A percentile compares a stretch with the other conserved stretches of the same genome.
Evolutionary conservation across 352 stramenopile species (phyloP).

Genomic region (Globisporangium echinulatum): DNA sequence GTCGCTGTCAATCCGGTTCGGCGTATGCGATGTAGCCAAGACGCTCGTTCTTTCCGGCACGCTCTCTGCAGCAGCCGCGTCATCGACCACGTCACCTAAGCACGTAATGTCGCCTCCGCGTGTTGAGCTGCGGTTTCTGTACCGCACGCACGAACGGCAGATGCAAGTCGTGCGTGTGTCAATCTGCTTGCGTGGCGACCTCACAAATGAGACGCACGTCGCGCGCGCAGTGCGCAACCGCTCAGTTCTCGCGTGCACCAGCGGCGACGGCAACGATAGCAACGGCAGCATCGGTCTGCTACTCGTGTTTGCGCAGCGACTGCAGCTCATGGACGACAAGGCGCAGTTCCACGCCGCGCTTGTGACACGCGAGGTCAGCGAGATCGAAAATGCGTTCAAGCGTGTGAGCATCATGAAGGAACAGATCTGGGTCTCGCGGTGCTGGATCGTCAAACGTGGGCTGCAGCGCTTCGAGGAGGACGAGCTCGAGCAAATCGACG

Average conservation of each 20-base stretch:
- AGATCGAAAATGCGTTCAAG: slow-evolving; percentile 35
- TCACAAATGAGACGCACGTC: slow-evolving; percentile 25
- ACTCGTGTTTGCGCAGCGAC: slow-evolving; percentile 23
- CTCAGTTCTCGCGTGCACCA: slow-evolving; percentile 6
- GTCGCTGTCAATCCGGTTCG: slow-evolving; percentile 3
- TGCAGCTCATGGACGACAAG: slow-evolving; percentile 27
- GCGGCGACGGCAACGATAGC: slow-evolving; percentile 7
- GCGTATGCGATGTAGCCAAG: slow-evolving; percentile 11
- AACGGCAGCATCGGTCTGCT: neutral
- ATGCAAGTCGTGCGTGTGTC: slow-evolving; percentile 8
- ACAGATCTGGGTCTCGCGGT: slow-evolving; percentile 25
- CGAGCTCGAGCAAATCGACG: slow-evolving; percentile 13
- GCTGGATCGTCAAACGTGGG: slow-evolving; percentile 26
- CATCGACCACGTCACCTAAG: neutral
- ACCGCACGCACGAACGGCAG: neutral
- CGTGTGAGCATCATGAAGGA: slow-evolving; percentile 37
- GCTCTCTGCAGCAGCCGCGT: neutral
- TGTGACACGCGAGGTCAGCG: slow-evolving; percentile 18
- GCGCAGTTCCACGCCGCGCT: slow-evolving; percentile 15
- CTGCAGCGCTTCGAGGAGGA: slow-evolving; percentile 23
- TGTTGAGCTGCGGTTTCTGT: slow-evolving; percentile 16
- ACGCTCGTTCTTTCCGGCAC: slow-evolving; percentile 9
- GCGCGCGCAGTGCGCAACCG: slow-evolving; percentile 18
- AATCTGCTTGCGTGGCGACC: slow-evolving; percentile 15
- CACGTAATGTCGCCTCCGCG: neutral